Evolutionary conservation across 352 stramenopile genomes (phyloP).

Genomic region (Phytophthora idaei): DNA sequence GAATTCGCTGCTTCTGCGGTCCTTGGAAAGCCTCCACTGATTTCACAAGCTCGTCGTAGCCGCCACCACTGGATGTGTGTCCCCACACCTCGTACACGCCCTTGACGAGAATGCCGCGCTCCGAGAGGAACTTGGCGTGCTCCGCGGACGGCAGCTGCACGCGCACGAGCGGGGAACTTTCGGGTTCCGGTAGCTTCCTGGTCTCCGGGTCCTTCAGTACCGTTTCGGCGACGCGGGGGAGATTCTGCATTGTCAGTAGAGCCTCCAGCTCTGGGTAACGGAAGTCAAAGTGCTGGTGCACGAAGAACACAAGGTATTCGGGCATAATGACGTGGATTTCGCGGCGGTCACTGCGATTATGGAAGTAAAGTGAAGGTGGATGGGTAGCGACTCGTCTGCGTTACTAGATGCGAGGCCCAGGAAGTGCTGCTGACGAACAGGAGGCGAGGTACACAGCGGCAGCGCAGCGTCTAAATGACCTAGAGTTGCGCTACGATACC

Average conservation of each 20-base stretch:
- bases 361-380: background rate
- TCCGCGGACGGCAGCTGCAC: slow-evolving; percentile 59
- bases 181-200: slow-evolving; percentile 44
- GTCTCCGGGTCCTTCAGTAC: slow-evolving; percentile 36
- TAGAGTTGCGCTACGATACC: too few relatives aligned
- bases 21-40: slow-evolving; percentile 44
- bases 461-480: too few relatives aligned
- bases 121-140: slow-evolving; percentile 79
- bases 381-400: background rate
- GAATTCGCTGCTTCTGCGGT: slow-evolving; percentile 49
- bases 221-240: slow-evolving; percentile 42
- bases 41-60: slow-evolving; percentile 60
- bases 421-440: background rate
- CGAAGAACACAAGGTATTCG: slow-evolving; percentile 84
- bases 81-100: slow-evolving; percentile 85
- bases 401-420: background rate
- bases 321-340: slow-evolving; percentile 40
- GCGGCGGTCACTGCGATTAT: background rate
- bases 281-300: slow-evolving; percentile 86
- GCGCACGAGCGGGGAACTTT: slow-evolving; percentile 67
- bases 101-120: slow-evolving; percentile 83
- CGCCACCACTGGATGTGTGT: slow-evolving; percentile 25
- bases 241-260: slow-evolving; percentile 65
- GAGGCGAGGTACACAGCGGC: background rate
- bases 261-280: slow-evolving; percentile 83